phyloP scores from a whole-genome alignment of 768 basidiomycete species.

The Boletus insuetus region DNA sequence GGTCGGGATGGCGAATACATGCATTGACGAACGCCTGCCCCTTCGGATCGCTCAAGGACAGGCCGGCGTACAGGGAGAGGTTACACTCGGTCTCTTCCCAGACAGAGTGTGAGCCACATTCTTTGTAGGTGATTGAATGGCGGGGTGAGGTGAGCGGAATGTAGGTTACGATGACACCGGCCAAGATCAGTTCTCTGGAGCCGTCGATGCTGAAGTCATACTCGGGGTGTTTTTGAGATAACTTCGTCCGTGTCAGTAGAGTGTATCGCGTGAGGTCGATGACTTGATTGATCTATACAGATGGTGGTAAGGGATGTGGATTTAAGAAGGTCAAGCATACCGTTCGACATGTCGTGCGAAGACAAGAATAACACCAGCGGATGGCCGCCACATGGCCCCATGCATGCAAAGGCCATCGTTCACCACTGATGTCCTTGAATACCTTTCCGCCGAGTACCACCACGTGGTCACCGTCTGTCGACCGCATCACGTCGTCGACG shows the following conservation, averaged over 20 bases:
- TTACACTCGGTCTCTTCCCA: conserved; percentile 33
- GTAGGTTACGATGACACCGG: conserved; percentile 29
- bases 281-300: conserved; percentile 27
- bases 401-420: conserved; percentile 33
- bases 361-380: conserved; percentile 31
- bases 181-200: conserved; percentile 28
- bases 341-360: conserved; percentile 32
- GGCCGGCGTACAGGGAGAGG: conserved; percentile 22
- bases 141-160: conserved; percentile 25
- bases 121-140: conserved; percentile 19
- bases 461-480: conserved; percentile 27
- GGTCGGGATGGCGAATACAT: conserved; percentile 30
- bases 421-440: conserved; percentile 29
- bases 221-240: conserved; percentile 20
- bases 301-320: background rate
- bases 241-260: conserved; percentile 14
- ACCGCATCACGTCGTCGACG: conserved; percentile 34
- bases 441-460: conserved; percentile 34
- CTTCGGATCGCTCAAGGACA: conserved; percentile 29
- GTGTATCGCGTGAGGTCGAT: conserved; percentile 31
- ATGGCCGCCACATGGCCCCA: conserved; percentile 36
- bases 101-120: conserved; percentile 3
- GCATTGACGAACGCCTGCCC: conserved; percentile 30
- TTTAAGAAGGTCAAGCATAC: conserved; percentile 10
- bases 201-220: conserved; percentile 24